Evolutionary conservation across 306 rosid species (phyloP).

Genomic region (Cotoneaster glaucophyllus): DNA sequence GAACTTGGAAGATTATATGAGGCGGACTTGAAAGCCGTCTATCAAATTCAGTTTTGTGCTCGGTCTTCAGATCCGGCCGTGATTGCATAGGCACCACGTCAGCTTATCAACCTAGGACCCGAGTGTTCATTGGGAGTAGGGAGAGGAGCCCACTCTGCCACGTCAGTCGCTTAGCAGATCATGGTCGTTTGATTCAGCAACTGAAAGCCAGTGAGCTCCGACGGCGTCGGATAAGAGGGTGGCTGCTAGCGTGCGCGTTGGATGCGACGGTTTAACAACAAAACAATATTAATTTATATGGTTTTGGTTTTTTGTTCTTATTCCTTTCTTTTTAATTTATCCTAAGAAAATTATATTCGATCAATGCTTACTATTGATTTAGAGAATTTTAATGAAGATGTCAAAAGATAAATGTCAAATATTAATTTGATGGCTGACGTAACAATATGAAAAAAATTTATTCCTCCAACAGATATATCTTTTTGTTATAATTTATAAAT

Average conservation of each 20-base stretch:
- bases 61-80: constrained; percentile 41
- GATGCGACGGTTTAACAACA: not conserved
- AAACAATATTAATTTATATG: not conserved
- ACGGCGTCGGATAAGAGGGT: not conserved
- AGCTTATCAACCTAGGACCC: not conserved
- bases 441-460: no score
- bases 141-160: not conserved
- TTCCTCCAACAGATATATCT: no score
- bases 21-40: constrained; percentile 55
- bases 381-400: no score
- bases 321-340: no score
- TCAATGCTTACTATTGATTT: no score
- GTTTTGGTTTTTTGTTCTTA: no score
- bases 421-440: fast-evolving
- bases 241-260: not conserved
- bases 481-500: no score
- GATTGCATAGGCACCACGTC: constrained; percentile 31
- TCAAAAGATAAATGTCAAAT: no score
- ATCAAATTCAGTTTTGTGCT: constrained; percentile 8
- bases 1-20: not conserved
- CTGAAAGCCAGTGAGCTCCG: not conserved
- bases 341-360: no score
- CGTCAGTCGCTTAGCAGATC: not conserved
- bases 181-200: not conserved
- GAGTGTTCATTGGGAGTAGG: not conserved